Evolutionary conservation across 768 basidiomycete genomes (phyloP).

Genomic region (Suillus alpinus): DNA sequence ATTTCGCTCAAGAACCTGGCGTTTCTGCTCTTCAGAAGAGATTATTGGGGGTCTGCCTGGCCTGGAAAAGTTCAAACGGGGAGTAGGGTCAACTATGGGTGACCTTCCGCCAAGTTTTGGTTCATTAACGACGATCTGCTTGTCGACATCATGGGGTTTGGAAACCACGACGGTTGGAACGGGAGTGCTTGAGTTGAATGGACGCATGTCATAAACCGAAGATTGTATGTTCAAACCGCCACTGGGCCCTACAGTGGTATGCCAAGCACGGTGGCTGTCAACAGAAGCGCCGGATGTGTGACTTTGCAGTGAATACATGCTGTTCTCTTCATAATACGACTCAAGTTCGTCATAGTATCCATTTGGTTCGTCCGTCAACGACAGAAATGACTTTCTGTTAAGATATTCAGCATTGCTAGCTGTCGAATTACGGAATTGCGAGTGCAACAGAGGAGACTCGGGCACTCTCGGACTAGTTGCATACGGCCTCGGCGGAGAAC

Average conservation of each 20-base stretch:
- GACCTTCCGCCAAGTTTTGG: constrained; percentile 31
- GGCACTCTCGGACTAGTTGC: constrained; percentile 22
- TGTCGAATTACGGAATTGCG: constrained; percentile 43
- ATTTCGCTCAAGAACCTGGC: constrained; percentile 58
- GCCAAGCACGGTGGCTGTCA: background rate
- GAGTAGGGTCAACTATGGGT: constrained; percentile 41
- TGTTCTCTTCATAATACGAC: constrained; percentile 33
- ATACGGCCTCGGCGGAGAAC: constrained; percentile 12
- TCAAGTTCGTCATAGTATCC: constrained; percentile 39
- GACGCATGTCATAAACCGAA: background rate
- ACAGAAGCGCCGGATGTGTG: background rate
- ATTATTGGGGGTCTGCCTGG: constrained; percentile 49
- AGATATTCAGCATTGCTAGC: constrained; percentile 24
- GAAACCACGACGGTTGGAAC: constrained; percentile 59
- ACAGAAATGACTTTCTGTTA: constrained; percentile 26
- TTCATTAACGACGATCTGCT: background rate
- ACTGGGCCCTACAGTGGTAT: background rate
- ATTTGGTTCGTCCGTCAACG: constrained; percentile 28
- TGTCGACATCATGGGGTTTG: constrained; percentile 31
- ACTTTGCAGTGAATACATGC: background rate
- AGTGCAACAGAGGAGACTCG: constrained; percentile 48
- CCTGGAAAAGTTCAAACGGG: constrained; percentile 60
- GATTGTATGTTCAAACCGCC: background rate
- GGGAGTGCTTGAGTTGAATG: constrained; percentile 4
- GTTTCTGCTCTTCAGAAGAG: constrained; percentile 38